A percentile compares a stretch with the other conserved stretches of the same genome.
Conservation (phyloP, 2,329 filamentous ascomycete genomes). For the Fonsecaea monophora region DNA sequence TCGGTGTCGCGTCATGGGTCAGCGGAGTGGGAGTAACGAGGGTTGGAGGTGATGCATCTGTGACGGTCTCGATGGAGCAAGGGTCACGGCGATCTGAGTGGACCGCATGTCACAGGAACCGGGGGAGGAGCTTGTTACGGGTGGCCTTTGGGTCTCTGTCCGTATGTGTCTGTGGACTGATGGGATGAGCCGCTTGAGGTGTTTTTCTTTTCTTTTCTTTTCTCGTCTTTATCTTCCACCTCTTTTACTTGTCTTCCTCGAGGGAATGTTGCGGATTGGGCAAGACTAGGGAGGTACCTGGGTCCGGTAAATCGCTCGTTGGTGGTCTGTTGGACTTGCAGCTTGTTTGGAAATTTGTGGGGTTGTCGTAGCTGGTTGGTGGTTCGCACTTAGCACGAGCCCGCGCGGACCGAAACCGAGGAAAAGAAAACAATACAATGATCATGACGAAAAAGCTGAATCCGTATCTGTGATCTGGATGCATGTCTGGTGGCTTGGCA, state of each 20-base stretch:
- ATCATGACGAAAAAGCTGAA: neutral
- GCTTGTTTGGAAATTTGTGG: slow-evolving; percentile 2
- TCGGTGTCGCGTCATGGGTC: slow-evolving; percentile 31
- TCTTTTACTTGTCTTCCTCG: neutral
- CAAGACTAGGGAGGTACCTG: no score
- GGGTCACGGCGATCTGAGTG: slow-evolving; percentile 35
- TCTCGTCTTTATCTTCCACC: neutral
- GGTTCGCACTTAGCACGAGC: neutral
- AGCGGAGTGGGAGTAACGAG: slow-evolving; percentile 12
- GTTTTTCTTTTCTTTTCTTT: neutral
- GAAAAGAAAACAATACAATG: slow-evolving; percentile 3
- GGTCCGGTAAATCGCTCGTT: neutral
- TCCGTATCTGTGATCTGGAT: neutral
- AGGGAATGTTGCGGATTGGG: no score
- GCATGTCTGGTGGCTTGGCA: neutral
- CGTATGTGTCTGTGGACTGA: slow-evolving; percentile 4
- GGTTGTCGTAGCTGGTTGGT: neutral
- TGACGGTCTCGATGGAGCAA: slow-evolving; percentile 23
- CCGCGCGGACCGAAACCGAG: neutral
- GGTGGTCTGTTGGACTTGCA: neutral
- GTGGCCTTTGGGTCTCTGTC: neutral
- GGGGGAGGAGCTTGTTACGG: neutral
- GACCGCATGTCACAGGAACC: slow-evolving; percentile 25
- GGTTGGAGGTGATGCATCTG: slow-evolving; percentile 25
- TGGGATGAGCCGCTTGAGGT: neutral